Conservation (phyloP, 2,329 filamentous ascomycete genomes). For the Exophiala sp. region DNA sequence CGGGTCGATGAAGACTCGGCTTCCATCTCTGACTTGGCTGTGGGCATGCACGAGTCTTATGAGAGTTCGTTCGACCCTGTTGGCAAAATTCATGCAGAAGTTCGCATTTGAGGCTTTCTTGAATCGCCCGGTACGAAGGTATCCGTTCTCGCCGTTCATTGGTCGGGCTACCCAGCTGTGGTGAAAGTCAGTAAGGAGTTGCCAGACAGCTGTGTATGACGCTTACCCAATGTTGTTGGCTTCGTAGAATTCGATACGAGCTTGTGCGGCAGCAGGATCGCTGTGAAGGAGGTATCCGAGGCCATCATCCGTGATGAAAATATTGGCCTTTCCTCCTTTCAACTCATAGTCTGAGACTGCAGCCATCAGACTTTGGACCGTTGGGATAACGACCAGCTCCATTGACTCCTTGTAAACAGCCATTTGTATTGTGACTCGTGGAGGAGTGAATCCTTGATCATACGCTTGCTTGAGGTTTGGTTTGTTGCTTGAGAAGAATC, state of each 20-base stretch:
- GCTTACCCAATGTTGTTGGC: slow-evolving; percentile 44
- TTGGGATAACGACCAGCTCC: slow-evolving; percentile 59
- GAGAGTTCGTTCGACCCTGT: slow-evolving; percentile 12
- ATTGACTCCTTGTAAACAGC: slow-evolving; percentile 86
- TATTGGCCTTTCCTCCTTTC: slow-evolving; percentile 40
- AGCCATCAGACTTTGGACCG: slow-evolving; percentile 53
- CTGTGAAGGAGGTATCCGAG: slow-evolving; percentile 38
- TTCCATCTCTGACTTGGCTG: slow-evolving; percentile 15
- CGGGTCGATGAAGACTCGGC: slow-evolving; percentile 17
- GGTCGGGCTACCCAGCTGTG: slow-evolving; percentile 44
- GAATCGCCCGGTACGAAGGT: slow-evolving; percentile 11
- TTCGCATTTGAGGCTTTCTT: slow-evolving; percentile 13
- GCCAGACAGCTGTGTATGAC: slow-evolving; percentile 13
- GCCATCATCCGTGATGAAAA: slow-evolving; percentile 39
- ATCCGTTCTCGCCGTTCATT: slow-evolving; percentile 40
- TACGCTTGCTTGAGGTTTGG: slow-evolving; percentile 67
- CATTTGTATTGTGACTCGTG: slow-evolving; percentile 70
- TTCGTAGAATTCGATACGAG: slow-evolving; percentile 47
- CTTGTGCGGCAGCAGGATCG: slow-evolving; percentile 34
- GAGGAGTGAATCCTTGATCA: slow-evolving; percentile 25
- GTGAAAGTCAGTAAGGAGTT: not conserved
- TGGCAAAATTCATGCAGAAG: slow-evolving; percentile 15
- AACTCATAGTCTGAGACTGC: slow-evolving; percentile 61
- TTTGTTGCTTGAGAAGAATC: slow-evolving; percentile 69
- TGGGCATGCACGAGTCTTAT: slow-evolving; percentile 14